Evolutionary conservation across 805 yeast genomes (phyloP).

Genomic region (Pichia paraexigua): DNA sequence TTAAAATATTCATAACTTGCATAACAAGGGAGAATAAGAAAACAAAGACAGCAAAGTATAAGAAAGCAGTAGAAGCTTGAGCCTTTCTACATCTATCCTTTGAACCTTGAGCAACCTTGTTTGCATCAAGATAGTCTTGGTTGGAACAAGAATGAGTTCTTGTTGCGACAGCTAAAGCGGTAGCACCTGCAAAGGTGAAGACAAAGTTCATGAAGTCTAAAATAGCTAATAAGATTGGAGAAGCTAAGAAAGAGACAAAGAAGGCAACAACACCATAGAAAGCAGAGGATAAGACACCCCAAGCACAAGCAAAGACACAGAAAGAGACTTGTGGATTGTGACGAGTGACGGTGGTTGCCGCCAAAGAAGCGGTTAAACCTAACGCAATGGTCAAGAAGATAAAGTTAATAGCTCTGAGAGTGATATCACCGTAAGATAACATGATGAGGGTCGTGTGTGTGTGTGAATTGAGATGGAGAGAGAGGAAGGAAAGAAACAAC

Average conservation of each 20-base stretch:
- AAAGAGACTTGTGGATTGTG: conserved; percentile 79
- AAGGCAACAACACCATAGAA: conserved; percentile 73
- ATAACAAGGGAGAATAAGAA: conserved; percentile 57
- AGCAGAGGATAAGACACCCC: conserved; percentile 73
- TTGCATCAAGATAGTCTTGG: conserved; percentile 51
- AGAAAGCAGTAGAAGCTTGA: conserved; percentile 76
- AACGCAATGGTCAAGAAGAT: conserved; percentile 68
- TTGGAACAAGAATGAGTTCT: conserved; percentile 81
- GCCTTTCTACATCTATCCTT: conserved; percentile 89
- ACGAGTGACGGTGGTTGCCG: conserved; percentile 48
- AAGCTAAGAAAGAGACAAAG: conserved; percentile 71
- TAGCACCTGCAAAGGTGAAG: conserved; percentile 91
- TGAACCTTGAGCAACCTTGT: conserved; percentile 69
- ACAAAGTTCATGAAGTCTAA: conserved; percentile 84
- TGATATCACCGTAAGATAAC: conserved; percentile 66
- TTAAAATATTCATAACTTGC: conserved; percentile 42
- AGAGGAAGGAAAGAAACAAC: background rate
- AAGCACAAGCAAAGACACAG: conserved; percentile 80
- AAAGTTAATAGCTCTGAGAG: conserved; percentile 69
- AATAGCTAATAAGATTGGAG: conserved; percentile 70
- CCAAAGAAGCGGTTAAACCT: conserved; percentile 86
- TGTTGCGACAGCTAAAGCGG: conserved; percentile 87
- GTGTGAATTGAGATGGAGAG: background rate
- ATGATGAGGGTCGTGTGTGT: conserved; percentile 9
- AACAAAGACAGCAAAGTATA: conserved; percentile 74